Conservation (phyloP, 2,329 filamentous ascomycete genomes). For the Chlorencoelia australis region DNA sequence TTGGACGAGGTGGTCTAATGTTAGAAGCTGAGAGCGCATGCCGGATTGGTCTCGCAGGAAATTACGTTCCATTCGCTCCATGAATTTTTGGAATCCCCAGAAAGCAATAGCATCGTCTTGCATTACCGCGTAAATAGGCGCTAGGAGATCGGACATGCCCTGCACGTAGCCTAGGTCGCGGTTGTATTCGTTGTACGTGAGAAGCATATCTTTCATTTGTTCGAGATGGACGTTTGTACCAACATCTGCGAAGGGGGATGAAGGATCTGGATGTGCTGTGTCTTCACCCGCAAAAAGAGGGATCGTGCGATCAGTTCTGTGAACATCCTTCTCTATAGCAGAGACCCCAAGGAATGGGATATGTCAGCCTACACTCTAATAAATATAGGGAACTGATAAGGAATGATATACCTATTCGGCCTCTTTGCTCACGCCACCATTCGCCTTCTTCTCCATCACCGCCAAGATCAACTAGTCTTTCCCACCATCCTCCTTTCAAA, state of each 20-base stretch:
- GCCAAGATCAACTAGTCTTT: slow-evolving; percentile 73
- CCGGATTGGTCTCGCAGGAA: slow-evolving; percentile 93
- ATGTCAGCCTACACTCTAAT: slow-evolving; percentile 22
- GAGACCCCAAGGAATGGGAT: slow-evolving; percentile 42
- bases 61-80: slow-evolving; percentile 96
- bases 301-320: slow-evolving; percentile 88
- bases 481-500: slow-evolving; percentile 94
- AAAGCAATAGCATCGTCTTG: slow-evolving; percentile 96
- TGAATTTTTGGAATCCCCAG: slow-evolving; percentile 92
- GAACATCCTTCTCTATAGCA: slow-evolving; percentile 86
- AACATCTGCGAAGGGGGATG: slow-evolving; percentile 83
- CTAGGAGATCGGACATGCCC: slow-evolving; percentile 94
- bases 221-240: slow-evolving; percentile 97
- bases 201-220: slow-evolving; percentile 97
- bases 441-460: slow-evolving; percentile 75
- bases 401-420: slow-evolving; percentile 68
- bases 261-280: slow-evolving; percentile 89
- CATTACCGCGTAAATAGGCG: slow-evolving; percentile 92
- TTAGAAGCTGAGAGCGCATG: slow-evolving; percentile 85
- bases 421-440: slow-evolving; percentile 93
- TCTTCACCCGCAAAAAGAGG: slow-evolving; percentile 96
- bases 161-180: slow-evolving; percentile 92
- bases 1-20: slow-evolving; percentile 88
- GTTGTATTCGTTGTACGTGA: slow-evolving; percentile 98
- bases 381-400: slow-evolving; percentile 1